Base-by-base conservation (phyloP, 352 stramenopile species). In the Globisporangium paddicum region DNA sequence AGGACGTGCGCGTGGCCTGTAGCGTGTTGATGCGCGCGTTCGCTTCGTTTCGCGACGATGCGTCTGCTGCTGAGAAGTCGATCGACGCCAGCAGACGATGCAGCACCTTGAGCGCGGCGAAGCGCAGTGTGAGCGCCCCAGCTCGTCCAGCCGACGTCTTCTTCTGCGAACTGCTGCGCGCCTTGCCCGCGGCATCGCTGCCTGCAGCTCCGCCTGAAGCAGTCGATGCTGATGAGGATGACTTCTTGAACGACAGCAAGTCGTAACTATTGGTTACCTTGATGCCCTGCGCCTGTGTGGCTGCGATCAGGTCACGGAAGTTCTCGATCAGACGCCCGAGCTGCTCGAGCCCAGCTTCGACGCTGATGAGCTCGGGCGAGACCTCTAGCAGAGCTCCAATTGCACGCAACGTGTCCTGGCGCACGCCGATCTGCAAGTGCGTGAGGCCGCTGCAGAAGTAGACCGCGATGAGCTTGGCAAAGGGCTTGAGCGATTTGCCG, bases 381-480 rank as follows among this genome's bases (percentile, higher is more conserved):
- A 74, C 64, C 10, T 91, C 82, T 23, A 94, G 71, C 19, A 92
- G 34, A 23, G 74, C 73, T 3, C 70, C 73, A 58, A 94, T 94
- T n/a, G 77, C 77, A 21, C 72, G 73, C 1, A 94, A 66, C 16
- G 79, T 82, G 60, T 94, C 84, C 42, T 88, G 79, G 10, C 82
- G 75, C 21, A 94, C 79, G 18, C 84, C 79, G 30, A 87, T 61
- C 62, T 94, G 83, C 44, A 94, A 55, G 45, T 94, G 84, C 26
- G 84, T 94, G 44, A 94, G 54, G 0, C 84, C 84, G 49, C 80
- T 91, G 73, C 78, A 90, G 54, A 90, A 86, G 60, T 90, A 94
- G 46, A 89, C 82, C 8, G 69, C 55, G 18, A 94, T 75, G 21
- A 94, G 79, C 55, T 75, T 82, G 13, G 82, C 82, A 38, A 94